phyloP scores from a whole-genome alignment of 2,329 filamentous ascomycete species.

The Parafenestella ontariensis region DNA sequence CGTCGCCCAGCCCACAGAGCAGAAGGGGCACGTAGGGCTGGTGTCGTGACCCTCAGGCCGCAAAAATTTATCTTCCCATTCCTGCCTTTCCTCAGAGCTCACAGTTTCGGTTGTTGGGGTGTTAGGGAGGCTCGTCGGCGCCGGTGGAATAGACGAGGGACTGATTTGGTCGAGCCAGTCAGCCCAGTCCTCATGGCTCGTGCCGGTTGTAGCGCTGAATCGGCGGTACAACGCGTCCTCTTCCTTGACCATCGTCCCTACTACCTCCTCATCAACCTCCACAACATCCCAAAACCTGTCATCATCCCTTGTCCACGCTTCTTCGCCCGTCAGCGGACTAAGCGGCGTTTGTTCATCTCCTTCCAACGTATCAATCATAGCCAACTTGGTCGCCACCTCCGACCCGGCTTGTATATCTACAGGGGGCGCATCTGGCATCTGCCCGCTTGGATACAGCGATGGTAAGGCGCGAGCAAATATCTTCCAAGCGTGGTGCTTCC shows the following conservation, averaged over 20 bases:
- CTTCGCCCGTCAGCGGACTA: slow-evolving; percentile 24
- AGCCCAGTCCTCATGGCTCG: neutral
- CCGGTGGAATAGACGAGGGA: neutral
- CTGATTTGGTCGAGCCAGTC: neutral
- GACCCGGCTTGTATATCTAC: slow-evolving; percentile 3
- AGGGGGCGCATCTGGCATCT: slow-evolving; percentile 30
- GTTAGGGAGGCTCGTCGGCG: neutral
- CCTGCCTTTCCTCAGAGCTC: too few relatives aligned
- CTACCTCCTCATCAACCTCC: slow-evolving; percentile 6
- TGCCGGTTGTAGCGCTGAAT: neutral
- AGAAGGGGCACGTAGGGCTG: neutral
- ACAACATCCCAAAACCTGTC: slow-evolving; percentile 30
- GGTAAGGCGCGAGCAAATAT: slow-evolving; percentile 15
- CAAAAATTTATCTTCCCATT: neutral
- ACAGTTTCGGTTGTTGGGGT: neutral
- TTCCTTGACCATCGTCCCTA: neutral
- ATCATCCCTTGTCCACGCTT: slow-evolving; percentile 37
- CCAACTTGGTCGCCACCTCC: slow-evolving; percentile 34
- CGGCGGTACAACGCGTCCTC: neutral
- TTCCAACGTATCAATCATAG: slow-evolving; percentile 16
- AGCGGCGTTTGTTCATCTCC: neutral
- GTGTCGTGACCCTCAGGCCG: neutral
- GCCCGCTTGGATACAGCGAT: slow-evolving; percentile 25
- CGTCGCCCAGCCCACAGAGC: neutral
- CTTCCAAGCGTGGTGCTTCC: slow-evolving; percentile 23